These are phyloP conservation scores for Chlorella sp. DNA, from an alignment of 139 green algal species.

Conservation along the genomic window DNA sequence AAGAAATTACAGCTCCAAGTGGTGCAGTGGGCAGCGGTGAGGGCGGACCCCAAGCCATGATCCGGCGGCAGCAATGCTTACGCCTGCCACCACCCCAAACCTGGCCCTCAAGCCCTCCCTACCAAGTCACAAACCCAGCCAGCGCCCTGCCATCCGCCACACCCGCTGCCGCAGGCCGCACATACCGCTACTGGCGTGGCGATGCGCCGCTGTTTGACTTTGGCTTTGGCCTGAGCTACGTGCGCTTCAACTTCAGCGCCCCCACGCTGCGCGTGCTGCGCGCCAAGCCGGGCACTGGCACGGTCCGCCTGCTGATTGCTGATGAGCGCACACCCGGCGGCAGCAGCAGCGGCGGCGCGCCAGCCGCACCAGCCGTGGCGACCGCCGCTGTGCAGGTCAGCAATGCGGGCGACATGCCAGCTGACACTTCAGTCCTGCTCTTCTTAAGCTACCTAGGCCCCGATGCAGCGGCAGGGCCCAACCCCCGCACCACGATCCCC, in stretches of 20 bases:
- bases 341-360: not conserved
- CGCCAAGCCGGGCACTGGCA: not conserved
- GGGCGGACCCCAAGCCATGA: not conserved
- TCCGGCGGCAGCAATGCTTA: not conserved
- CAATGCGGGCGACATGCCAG: not conserved
- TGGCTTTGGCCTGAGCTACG: not conserved
- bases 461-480: not conserved
- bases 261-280: too few relatives aligned
- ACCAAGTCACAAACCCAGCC: too few relatives aligned
- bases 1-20: not conserved
- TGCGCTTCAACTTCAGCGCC: not conserved
- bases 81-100: not conserved
- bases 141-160: too few relatives aligned
- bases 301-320: too few relatives aligned
- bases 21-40: not conserved
- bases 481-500: not conserved
- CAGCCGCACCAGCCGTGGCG: not conserved
- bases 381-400: not conserved
- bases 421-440: conserved; percentile 7
- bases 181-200: conserved; percentile 5
- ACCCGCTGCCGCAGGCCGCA: not conserved
- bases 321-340: not conserved
- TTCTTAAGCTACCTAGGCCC: conserved; percentile 4
- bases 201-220: not conserved
- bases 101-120: not conserved